Base-by-base conservation (phyloP, 225 moss, liverwort and hornwort species). In the Straminergon stramineum region DNA sequence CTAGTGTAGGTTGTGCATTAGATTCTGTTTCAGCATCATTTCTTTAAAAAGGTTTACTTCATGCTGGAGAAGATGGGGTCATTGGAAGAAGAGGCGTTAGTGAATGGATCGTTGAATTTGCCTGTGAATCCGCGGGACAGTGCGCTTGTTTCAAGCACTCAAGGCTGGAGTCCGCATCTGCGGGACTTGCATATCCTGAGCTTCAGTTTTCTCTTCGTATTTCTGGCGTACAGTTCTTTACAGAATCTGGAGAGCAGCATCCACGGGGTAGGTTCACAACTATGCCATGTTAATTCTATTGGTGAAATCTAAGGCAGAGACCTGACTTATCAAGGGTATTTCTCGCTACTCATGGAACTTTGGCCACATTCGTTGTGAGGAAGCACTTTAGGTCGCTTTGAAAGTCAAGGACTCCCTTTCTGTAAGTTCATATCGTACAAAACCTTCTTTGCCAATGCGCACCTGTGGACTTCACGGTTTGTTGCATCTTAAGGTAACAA, bases 221-320 rank as follows among this genome's bases (percentile, higher is more conserved):
- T 97, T 90, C 95, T 99, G 70, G 99, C 99, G 12, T 99, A 94
- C 82, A 81, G 95, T 68, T 95, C 99, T 57, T 91, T 95, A 73
- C 99, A 99, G 90, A 99, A 99, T 91, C 93, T 99, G 91, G 97
- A 99, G 94, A 99, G 96, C 93, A 99, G 99, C 92, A 95, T 99
- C 58, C 95, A 96, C 76, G 87, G 80, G 85, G 97, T 97, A 88
- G 48, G 82, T 51, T 82, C 51, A 17, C 61, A 58, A 68, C 83
- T 86, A 19, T 82, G 32, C 24, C 60, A 53, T 83, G 55, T 34
- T 58, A 53, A 32, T 76, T 82, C 82, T 24, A 41, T 77, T 60
- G 57, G n/a, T 71, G 74, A 69, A 69, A 37, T 56, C 37, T 56
- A 63, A 68, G 37, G 60, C 71, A 79, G 43, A 79, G 62, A 17